A percentile compares a stretch with the other conserved stretches of the same genome.
Evolutionary conservation across 2,329 filamentous ascomycete genomes (phyloP).

Genomic region (Colletotrichum agaves): DNA sequence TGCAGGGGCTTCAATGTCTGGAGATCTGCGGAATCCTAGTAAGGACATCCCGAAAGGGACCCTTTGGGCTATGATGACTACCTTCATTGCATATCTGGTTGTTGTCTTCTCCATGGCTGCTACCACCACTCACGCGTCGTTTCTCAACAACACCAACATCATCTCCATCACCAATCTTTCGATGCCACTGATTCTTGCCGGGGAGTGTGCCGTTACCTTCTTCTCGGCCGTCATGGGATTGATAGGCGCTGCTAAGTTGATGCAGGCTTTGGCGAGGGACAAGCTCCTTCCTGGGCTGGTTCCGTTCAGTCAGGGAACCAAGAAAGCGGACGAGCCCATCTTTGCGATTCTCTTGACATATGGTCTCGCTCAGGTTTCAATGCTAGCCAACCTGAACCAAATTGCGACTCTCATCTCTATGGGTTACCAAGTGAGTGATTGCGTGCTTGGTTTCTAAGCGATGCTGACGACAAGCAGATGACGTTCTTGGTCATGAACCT

Average conservation of each 20-base stretch:
- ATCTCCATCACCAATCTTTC: conserved; percentile 86
- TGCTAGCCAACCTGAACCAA: conserved; percentile 86
- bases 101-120: conserved; percentile 84
- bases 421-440: conserved; percentile 77
- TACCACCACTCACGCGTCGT: conserved; percentile 77
- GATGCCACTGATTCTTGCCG: conserved; percentile 76
- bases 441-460: not conserved
- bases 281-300: conserved; percentile 80
- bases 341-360: conserved; percentile 82
- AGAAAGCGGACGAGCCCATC: conserved; percentile 77
- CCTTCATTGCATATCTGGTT: conserved; percentile 78
- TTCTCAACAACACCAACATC: conserved; percentile 80
- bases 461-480: conserved; percentile 63
- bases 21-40: conserved; percentile 84
- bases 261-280: conserved; percentile 85
- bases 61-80: conserved; percentile 79
- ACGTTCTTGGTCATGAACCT: conserved; percentile 91
- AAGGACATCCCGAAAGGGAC: conserved; percentile 88
- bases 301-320: conserved; percentile 79
- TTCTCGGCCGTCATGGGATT: conserved; percentile 91
- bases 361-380: conserved; percentile 78
- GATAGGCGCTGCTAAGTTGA: conserved; percentile 84
- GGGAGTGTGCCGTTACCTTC: conserved; percentile 83
- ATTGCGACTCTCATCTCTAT: conserved; percentile 92
- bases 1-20: conserved; percentile 89